Conservation (phyloP, 345 rosid species). For the Balakata baccata region DNA sequence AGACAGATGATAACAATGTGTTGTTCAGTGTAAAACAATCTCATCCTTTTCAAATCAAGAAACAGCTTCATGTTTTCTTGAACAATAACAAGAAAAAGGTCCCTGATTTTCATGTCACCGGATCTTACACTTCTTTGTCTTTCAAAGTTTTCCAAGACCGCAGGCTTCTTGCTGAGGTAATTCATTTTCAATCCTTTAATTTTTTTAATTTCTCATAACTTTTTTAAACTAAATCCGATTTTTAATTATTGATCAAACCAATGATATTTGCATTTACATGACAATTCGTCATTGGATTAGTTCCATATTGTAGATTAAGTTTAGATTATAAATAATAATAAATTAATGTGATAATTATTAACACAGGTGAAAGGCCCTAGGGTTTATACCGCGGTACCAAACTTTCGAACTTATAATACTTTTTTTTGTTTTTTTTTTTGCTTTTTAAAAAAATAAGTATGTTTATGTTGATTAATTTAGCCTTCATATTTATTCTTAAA, state of each 20-base stretch:
- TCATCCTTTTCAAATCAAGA: slow-evolving; percentile 53
- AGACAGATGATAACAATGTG: slow-evolving; percentile 27
- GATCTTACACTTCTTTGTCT: slow-evolving; percentile 50
- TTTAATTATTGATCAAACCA: too few species aligned
- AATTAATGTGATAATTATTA: neutral
- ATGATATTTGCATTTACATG: too few species aligned
- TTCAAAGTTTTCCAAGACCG: slow-evolving; percentile 53
- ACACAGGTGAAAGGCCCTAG: neutral
- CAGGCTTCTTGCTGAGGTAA: slow-evolving; percentile 62
- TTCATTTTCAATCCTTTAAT: neutral
- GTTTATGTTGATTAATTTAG: too few species aligned
- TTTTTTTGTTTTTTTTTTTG: too few species aligned
- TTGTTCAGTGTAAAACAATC: slow-evolving; percentile 48
- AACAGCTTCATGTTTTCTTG: slow-evolving; percentile 51
- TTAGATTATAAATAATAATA: too few species aligned
- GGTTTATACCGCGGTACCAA: neutral
- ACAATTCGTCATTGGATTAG: too few species aligned
- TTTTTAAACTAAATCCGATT: too few species aligned
- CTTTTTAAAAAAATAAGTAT: too few species aligned
- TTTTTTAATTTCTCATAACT: too few species aligned
- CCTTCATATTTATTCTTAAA: too few species aligned
- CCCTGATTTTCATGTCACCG: slow-evolving; percentile 50
- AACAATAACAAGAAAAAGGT: slow-evolving; percentile 22
- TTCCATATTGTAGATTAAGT: too few species aligned
- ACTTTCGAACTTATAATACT: too few species aligned